Conservation (phyloP, 176 grass and related monocot genomes). For the Oryza meyeriana region DNA sequence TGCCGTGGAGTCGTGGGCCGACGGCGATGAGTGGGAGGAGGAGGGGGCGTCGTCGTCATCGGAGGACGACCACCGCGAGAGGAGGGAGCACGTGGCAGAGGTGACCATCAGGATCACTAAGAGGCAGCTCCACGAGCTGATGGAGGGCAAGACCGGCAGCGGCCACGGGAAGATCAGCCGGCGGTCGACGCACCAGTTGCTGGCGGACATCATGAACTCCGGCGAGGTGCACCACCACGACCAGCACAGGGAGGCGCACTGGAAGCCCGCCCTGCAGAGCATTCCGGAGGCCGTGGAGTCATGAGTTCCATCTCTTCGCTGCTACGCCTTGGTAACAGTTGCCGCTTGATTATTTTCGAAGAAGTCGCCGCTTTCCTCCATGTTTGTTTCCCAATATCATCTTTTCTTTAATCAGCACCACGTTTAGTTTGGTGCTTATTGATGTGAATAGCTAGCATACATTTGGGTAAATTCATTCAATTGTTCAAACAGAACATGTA, state of each 20-base stretch:
- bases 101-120: conserved; percentile 71
- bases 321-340: background rate
- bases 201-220: conserved; percentile 62
- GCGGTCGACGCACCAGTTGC: conserved; percentile 35
- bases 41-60: background rate
- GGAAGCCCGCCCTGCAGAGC: conserved; percentile 64
- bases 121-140: conserved; percentile 61
- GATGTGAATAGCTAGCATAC: background rate
- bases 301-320: conserved; percentile 15
- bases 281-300: conserved; percentile 57
- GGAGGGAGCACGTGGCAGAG: conserved; percentile 18
- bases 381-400: background rate
- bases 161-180: background rate
- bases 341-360: background rate
- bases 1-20: conserved; percentile 41
- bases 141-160: conserved; percentile 8
- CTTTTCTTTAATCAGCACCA: background rate
- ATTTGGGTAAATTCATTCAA: background rate
- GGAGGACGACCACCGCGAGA: background rate
- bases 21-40: conserved; percentile 54
- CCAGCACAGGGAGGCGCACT: conserved; percentile 33
- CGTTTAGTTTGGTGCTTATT: background rate
- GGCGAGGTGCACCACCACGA: conserved; percentile 48
- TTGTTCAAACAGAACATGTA: background rate
- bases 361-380: background rate